Conservation (phyloP, 305 asterid genomes). For the Fraxinus floribunda region DNA sequence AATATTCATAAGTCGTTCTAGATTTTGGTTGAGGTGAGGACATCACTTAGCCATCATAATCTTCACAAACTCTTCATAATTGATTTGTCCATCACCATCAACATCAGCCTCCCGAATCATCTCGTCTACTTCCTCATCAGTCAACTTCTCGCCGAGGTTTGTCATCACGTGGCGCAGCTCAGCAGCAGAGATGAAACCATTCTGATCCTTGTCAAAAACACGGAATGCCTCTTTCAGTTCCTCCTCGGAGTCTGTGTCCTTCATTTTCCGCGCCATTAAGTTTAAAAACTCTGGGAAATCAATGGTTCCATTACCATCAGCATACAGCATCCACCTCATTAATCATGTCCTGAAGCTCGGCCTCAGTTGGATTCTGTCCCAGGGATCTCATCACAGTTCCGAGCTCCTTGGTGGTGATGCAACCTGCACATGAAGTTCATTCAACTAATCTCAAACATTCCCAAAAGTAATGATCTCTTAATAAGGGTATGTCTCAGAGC, state of each 20-base stretch:
- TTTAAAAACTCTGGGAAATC: background rate
- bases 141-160: background rate
- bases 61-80: background rate
- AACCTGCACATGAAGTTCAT: background rate
- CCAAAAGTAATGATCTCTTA: background rate
- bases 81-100: background rate
- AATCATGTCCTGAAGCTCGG: background rate
- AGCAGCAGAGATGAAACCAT: background rate
- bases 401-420: background rate
- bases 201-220: background rate
- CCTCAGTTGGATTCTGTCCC: conserved; percentile 2
- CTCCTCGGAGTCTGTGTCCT: background rate
- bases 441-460: background rate
- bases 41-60: background rate
- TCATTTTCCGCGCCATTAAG: background rate
- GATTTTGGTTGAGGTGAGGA: background rate
- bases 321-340: background rate
- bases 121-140: background rate
- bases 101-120: background rate
- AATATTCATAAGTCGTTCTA: background rate
- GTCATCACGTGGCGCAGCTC: background rate
- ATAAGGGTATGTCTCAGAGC: background rate
- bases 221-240: background rate
- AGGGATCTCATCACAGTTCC: background rate
- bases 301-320: no score